Evolutionary conservation across 2,329 filamentous ascomycete species (phyloP).

Genomic region (Epichloe brachyelytri): DNA sequence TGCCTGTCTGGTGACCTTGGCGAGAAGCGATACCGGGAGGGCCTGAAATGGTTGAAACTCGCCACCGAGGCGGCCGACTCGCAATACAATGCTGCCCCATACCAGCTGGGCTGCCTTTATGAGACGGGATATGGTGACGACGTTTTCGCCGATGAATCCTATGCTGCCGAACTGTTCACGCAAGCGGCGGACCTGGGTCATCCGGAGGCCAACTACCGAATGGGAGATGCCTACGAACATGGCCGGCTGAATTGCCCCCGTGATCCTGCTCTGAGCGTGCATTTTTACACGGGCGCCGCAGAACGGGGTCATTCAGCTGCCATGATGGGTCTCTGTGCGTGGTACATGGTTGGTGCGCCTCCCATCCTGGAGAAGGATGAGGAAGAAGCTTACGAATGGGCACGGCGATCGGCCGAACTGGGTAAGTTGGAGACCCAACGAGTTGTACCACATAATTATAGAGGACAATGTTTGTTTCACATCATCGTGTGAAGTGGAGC

Average conservation of each 20-base stretch:
- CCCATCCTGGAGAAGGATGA: conserved; percentile 91
- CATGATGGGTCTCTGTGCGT: conserved; percentile 98
- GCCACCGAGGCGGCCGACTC: conserved; percentile 78
- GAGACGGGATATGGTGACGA: conserved; percentile 91
- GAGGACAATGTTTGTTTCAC: neutral
- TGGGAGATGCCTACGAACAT: conserved; percentile 96
- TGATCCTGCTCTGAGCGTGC: conserved; percentile 85
- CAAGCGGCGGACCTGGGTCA: conserved; percentile 89
- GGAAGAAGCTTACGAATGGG: conserved; percentile 94
- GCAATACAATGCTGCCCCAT: conserved; percentile 89
- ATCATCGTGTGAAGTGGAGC: neutral
- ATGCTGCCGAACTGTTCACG: conserved; percentile 88
- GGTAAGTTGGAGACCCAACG: conserved; percentile 41
- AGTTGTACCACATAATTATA: no score
- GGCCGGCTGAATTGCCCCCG: conserved; percentile 75
- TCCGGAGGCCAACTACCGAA: conserved; percentile 67
- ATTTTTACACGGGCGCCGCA: conserved; percentile 92
- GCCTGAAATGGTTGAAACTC: conserved; percentile 91
- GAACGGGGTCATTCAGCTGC: conserved; percentile 70
- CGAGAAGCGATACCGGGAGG: conserved; percentile 75
- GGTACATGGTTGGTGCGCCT: conserved; percentile 94
- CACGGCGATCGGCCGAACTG: conserved; percentile 68
- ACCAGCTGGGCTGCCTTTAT: conserved; percentile 78
- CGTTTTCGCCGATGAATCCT: conserved; percentile 79
- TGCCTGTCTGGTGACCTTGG: conserved; percentile 85